phyloP scores from a whole-genome alignment of 169 alveolate genomes.

The Cryptosporidium canis region DNA sequence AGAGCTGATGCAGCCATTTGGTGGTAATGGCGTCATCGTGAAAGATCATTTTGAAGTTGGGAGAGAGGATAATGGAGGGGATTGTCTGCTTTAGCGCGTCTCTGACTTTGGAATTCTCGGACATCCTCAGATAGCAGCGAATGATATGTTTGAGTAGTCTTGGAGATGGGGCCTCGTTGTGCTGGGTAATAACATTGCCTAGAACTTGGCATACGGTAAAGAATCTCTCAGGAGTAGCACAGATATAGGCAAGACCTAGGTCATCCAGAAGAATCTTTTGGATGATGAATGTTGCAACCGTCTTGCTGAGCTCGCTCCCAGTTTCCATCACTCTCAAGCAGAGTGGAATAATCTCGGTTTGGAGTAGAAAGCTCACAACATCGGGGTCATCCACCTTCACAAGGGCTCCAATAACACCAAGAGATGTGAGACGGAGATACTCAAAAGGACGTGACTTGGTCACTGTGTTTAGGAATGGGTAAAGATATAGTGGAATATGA shows the following conservation, averaged over 20 bases:
- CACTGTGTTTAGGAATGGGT: constrained; percentile 97
- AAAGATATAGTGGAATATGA: constrained; percentile 96
- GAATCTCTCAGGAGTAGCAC: constrained; percentile 98
- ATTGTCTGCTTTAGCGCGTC: constrained; percentile 85
- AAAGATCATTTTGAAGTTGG: constrained; percentile 50
- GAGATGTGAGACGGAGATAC: constrained; percentile 95
- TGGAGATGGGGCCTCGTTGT: constrained; percentile 89
- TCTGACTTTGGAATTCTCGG: constrained; percentile 93
- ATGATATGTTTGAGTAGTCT: constrained; percentile 95
- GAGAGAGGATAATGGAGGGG: constrained; percentile 48
- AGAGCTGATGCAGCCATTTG: constrained; percentile 64
- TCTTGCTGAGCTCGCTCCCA: constrained; percentile 96
- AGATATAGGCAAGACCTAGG: constrained; percentile 93
- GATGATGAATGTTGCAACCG: constrained; percentile 98
- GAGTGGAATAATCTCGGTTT: constrained; percentile 96
- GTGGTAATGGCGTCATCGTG: constrained; percentile 59
- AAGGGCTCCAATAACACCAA: constrained; percentile 99
- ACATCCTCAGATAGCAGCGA: constrained; percentile 95
- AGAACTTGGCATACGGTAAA: constrained; percentile 96
- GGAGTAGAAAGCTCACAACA: constrained; percentile 94
- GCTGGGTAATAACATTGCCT: constrained; percentile 91
- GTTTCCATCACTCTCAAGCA: constrained; percentile 99
- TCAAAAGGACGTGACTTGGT: constrained; percentile 96
- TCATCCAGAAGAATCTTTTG: constrained; percentile 97
- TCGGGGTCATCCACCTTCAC: constrained; percentile 98